Evolutionary conservation across 106 monocot genomes (phyloP), one percentile per base, ranked within the genome.

Genomic region (Triglochin maritima): DNA sequence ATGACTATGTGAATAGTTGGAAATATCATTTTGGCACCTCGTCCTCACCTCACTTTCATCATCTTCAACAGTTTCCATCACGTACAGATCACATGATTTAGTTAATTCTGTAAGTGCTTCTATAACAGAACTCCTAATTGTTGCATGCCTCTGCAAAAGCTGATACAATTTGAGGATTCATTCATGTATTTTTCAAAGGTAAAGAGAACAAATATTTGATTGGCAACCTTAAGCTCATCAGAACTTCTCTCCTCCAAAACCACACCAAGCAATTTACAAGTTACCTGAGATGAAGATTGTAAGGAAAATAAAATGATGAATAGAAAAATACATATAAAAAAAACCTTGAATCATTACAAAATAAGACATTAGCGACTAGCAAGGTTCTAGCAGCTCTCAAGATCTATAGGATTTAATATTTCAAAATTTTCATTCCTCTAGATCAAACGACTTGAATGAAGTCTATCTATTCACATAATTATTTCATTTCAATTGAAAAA

Each of bases 41-140:
- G 17, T 10, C 3, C 59, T 57, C 63, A 98, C 96, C 91, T 91
- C 91, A 69, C 79, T 88, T 67, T 86, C 85, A 84, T 91, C 91
- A 77, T 98, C 96, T 67, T 77, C 70, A 64, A 91, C 80, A 49
- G 79, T 98, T 74, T 98, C 96, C 96, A 98, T 98, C 62, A 98
- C 68, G 76, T 98, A 98, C 47, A 98, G 46, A 71, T 98, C 96
- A 64, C 85, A 87, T 61, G 47, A 64, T 77, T 82, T 88, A 29
- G 74, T 29, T 56, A 98, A 80, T 74, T 98, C 91, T 17, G 63
- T 73, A 48, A 98, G 69, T 59, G 86, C 72, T 80, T 98, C 86
- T 44, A 88, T 71, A 17, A 74, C 85, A 67, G 91, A 71, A n/a
- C 56, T 70, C 72, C 83, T 88, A 44, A 91, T 80, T 59, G 80